Percentiles rank a stretch among this genome's conserved stretches.
Evolutionary conservation across 2,329 filamentous ascomycete genomes (phyloP).

Genomic region (Chalara sp.): DNA sequence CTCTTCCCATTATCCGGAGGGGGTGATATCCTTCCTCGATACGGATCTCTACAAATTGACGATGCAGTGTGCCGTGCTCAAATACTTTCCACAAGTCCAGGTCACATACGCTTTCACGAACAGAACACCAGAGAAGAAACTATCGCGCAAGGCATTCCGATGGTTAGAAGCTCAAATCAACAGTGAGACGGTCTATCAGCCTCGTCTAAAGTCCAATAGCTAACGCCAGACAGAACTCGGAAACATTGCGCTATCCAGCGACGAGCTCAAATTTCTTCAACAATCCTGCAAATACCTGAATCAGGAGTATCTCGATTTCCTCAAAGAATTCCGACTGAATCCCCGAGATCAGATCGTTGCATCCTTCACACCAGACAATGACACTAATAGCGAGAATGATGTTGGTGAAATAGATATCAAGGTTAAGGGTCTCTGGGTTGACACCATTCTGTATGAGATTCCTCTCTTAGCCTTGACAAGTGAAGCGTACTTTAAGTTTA

Average conservation of each 20-base stretch:
- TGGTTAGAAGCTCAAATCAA: slow-evolving; percentile 83
- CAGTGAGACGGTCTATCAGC: slow-evolving; percentile 42
- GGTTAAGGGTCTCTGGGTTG: slow-evolving; percentile 79
- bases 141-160: slow-evolving; percentile 73
- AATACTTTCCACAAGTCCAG: slow-evolving; percentile 76
- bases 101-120: slow-evolving; percentile 96
- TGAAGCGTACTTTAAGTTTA: slow-evolving; percentile 96
- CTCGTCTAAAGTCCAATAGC: slow-evolving; percentile 2
- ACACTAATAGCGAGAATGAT: slow-evolving; percentile 57
- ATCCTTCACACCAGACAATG: slow-evolving; percentile 41
- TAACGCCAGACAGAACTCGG: slow-evolving; percentile 59
- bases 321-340: slow-evolving; percentile 73
- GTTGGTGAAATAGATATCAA: slow-evolving; percentile 70
- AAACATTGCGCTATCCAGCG: slow-evolving; percentile 69
- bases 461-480: slow-evolving; percentile 86
- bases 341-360: slow-evolving; percentile 74
- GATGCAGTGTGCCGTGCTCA: slow-evolving; percentile 95
- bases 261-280: slow-evolving; percentile 75
- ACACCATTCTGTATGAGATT: slow-evolving; percentile 97
- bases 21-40: slow-evolving; percentile 76
- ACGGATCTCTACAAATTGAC: slow-evolving; percentile 86
- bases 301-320: slow-evolving; percentile 69
- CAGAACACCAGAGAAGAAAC: slow-evolving; percentile 86
- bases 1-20: slow-evolving; percentile 62
- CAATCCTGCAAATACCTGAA: slow-evolving; percentile 76